A percentile compares a stretch with the other conserved stretches of the same genome.
These are phyloP conservation scores for Pascua sp. DNA, from an alignment of 1,284 basidiomycete genomes.

Conservation along the genomic window DNA sequence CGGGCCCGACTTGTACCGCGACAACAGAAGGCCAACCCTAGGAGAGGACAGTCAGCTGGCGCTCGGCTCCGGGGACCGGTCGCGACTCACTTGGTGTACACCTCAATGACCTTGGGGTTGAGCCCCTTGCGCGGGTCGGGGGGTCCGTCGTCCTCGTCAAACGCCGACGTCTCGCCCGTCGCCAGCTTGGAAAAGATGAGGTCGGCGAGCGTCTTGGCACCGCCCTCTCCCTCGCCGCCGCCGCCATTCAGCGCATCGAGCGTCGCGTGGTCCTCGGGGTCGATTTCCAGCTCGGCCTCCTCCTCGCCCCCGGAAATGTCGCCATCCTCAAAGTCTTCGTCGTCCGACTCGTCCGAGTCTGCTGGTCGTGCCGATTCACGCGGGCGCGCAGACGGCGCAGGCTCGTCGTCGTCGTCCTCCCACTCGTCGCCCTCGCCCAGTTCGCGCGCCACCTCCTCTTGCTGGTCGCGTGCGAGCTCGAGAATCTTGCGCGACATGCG, in stretches of 20 bases:
- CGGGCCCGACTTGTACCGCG: conserved; percentile 89
- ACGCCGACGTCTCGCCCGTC: conserved; percentile 56
- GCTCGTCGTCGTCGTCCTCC: conserved; percentile 48
- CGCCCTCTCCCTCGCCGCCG: conserved; percentile 34
- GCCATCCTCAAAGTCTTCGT: conserved; percentile 44
- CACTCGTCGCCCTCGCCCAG: conserved; percentile 47
- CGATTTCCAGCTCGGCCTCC: conserved; percentile 67
- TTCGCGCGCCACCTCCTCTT: conserved; percentile 76
- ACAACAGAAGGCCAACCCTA: conserved; percentile 82
- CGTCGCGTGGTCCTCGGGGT: conserved; percentile 77
- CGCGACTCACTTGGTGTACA: conserved; percentile 80
- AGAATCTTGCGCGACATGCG: conserved; percentile 87
- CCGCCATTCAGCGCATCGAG: conserved; percentile 64
- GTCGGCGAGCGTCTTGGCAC: conserved; percentile 85
- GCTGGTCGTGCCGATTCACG: conserved; percentile 9
- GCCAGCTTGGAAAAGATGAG: conserved; percentile 90
- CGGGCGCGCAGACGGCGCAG: conserved; percentile 25
- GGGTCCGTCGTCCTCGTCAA: conserved; percentile 57
- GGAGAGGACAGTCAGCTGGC: background rate
- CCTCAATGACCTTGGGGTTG: conserved; percentile 92
- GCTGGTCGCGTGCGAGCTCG: conserved; percentile 86
- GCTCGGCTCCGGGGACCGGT: background rate
- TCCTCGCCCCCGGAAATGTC: conserved; percentile 51
- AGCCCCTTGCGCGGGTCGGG: conserved; percentile 87
- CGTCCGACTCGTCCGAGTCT: conserved; percentile 48